Conservation (phyloP, 176 grass and related monocot genomes). For the Musa acuminata region DNA sequence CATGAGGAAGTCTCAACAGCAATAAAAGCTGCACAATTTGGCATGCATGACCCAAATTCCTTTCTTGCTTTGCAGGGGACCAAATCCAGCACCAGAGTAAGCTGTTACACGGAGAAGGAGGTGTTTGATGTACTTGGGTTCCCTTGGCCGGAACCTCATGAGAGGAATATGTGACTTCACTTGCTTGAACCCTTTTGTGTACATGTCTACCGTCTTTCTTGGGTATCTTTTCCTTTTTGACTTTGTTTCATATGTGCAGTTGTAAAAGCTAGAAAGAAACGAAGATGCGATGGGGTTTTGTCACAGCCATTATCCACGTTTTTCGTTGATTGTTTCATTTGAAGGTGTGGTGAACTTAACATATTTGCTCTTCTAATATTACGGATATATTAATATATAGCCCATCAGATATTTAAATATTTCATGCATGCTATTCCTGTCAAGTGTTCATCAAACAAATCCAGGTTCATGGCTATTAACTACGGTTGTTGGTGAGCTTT, state of each 20-base stretch:
- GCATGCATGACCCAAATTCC: too few relatives aligned
- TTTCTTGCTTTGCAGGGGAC: conserved; percentile 36
- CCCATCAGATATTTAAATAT: too few relatives aligned
- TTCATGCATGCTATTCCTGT: too few relatives aligned
- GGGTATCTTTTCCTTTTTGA: background rate
- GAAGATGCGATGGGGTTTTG: background rate
- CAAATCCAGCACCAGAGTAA: conserved; percentile 48
- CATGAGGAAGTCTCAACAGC: too few relatives aligned
- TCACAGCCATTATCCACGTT: background rate
- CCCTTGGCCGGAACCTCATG: conserved; percentile 71
- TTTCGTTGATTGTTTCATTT: too few relatives aligned
- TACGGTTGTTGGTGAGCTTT: too few relatives aligned
- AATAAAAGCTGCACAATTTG: too few relatives aligned
- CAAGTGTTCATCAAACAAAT: too few relatives aligned
- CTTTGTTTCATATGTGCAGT: background rate
- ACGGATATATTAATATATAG: too few relatives aligned
- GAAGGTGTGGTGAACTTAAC: too few relatives aligned
- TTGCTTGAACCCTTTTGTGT: background rate
- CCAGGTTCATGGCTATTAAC: too few relatives aligned
- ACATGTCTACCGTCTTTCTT: background rate
- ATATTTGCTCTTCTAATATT: too few relatives aligned
- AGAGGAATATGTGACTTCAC: conserved; percentile 48
- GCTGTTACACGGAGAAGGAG: conserved; percentile 69
- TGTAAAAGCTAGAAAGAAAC: background rate
- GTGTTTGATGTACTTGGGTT: conserved; percentile 82